phyloP scores from a whole-genome alignment of 2,329 filamentous ascomycete species.

The Pseudonectria foliicola region DNA sequence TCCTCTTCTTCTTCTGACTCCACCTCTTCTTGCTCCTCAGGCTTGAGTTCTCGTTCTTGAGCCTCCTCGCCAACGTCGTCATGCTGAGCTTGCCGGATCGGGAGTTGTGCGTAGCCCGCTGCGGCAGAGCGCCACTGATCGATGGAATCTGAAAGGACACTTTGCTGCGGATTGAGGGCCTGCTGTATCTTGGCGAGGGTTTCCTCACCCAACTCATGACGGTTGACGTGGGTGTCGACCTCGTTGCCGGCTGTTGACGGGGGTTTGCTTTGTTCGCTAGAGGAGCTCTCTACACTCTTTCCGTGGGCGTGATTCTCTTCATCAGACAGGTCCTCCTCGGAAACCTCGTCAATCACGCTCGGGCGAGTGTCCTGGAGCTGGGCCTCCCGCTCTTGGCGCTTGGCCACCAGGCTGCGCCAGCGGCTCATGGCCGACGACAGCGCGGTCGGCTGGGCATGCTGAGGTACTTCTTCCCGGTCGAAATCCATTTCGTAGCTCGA shows the following conservation, averaged over 20 bases:
- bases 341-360: conserved; percentile 10
- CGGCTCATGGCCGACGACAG: conserved; percentile 17
- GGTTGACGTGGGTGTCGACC: too few relatives aligned
- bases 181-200: not conserved
- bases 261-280: too few relatives aligned
- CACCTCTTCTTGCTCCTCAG: too few relatives aligned
- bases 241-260: too few relatives aligned
- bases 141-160: conserved; percentile 1
- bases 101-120: not conserved
- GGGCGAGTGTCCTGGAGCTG: conserved; percentile 8
- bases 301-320: conserved; percentile 1
- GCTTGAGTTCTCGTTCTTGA: too few relatives aligned
- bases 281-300: too few relatives aligned
- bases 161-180: not conserved
- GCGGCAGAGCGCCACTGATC: too few relatives aligned
- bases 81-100: not conserved
- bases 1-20: too few relatives aligned
- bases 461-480: conserved; percentile 8
- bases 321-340: conserved; percentile 8
- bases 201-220: not conserved
- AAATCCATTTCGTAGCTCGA: conserved; percentile 6
- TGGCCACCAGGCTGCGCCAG: conserved; percentile 17
- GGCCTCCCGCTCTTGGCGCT: conserved; percentile 6
- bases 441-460: conserved; percentile 14
- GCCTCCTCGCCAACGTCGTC: too few relatives aligned